A percentile compares a stretch with the other conserved stretches of the same genome.
phyloP scores from a whole-genome alignment of 2,329 filamentous ascomycete species.

The Talaromyces rugulosus region DNA sequence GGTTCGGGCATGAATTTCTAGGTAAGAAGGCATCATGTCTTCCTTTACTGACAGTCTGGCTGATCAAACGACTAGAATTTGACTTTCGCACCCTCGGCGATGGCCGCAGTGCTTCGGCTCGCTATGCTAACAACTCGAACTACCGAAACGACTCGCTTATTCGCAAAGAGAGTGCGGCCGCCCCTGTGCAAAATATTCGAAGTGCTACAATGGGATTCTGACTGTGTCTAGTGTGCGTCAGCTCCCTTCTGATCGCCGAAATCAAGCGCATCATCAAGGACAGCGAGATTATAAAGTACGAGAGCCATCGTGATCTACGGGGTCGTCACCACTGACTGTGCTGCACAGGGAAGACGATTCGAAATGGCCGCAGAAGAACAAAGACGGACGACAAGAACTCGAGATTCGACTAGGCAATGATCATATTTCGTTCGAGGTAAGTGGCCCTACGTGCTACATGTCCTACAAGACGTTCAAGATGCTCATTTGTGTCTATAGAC shows the following conservation, averaged over 20 bases:
- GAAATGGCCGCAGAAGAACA: slow-evolving; percentile 99
- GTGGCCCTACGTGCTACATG: not conserved
- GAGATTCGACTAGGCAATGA: slow-evolving; percentile 92
- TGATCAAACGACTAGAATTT: slow-evolving; percentile 62
- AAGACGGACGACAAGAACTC: slow-evolving; percentile 93
- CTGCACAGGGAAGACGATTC: slow-evolving; percentile 81
- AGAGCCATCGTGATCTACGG: slow-evolving; percentile 17
- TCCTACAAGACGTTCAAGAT: not conserved
- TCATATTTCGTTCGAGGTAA: slow-evolving; percentile 94
- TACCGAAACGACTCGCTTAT: slow-evolving; percentile 98
- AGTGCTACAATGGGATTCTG: not conserved
- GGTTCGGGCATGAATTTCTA: slow-evolving; percentile 96
- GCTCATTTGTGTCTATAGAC: slow-evolving; percentile 55
- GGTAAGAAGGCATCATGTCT: slow-evolving; percentile 52
- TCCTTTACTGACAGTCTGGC: slow-evolving; percentile 18
- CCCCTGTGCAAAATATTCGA: slow-evolving; percentile 3
- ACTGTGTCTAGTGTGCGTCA: slow-evolving; percentile 76
- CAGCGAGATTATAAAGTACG: slow-evolving; percentile 93
- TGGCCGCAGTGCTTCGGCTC: slow-evolving; percentile 84
- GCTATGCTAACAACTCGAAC: slow-evolving; percentile 99
- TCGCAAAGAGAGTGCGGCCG: slow-evolving; percentile 88
- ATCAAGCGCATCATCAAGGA: slow-evolving; percentile 97
- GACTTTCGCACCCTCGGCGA: slow-evolving; percentile 92
- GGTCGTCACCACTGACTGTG: slow-evolving; percentile 14
- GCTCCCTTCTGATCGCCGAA: slow-evolving; percentile 81